Conservation (phyloP, 306 rosid genomes). For the Vigna mungo region DNA sequence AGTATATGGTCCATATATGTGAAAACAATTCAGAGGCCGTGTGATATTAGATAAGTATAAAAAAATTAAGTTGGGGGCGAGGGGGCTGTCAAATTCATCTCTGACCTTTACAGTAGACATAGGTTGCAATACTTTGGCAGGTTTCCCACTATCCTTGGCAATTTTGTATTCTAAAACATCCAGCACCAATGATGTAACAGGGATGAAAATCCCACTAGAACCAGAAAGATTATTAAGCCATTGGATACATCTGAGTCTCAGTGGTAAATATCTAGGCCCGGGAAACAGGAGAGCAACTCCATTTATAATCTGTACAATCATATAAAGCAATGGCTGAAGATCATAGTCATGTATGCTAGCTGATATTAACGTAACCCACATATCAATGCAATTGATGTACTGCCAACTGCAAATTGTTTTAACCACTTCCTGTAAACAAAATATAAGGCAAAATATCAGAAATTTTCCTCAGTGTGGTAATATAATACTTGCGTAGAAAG, state of each 20-base stretch:
- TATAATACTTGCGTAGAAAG: slow-evolving; percentile 20
- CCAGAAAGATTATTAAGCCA: slow-evolving; percentile 86
- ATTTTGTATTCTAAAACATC: slow-evolving; percentile 77
- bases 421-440: slow-evolving; percentile 76
- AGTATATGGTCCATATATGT: slow-evolving; percentile 17
- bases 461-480: slow-evolving; percentile 16
- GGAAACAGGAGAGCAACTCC: slow-evolving; percentile 82
- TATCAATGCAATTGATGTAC: slow-evolving; percentile 78
- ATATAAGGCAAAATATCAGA: slow-evolving; percentile 46
- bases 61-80: background rate
- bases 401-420: slow-evolving; percentile 82
- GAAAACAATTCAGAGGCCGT: slow-evolving; percentile 19
- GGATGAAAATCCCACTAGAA: slow-evolving; percentile 85
- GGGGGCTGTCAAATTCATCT: background rate
- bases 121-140: slow-evolving; percentile 60
- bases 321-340: slow-evolving; percentile 73
- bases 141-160: slow-evolving; percentile 67
- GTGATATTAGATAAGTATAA: slow-evolving; percentile 6
- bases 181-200: slow-evolving; percentile 77
- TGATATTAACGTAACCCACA: slow-evolving; percentile 78
- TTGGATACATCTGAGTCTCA: slow-evolving; percentile 81
- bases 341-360: slow-evolving; percentile 65
- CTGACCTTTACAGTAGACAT: slow-evolving; percentile 71
- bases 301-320: slow-evolving; percentile 73
- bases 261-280: slow-evolving; percentile 96